These are phyloP conservation scores for Epichloe typhina DNA, from an alignment of 2,329 filamentous ascomycete genomes.

Conservation along the genomic window DNA sequence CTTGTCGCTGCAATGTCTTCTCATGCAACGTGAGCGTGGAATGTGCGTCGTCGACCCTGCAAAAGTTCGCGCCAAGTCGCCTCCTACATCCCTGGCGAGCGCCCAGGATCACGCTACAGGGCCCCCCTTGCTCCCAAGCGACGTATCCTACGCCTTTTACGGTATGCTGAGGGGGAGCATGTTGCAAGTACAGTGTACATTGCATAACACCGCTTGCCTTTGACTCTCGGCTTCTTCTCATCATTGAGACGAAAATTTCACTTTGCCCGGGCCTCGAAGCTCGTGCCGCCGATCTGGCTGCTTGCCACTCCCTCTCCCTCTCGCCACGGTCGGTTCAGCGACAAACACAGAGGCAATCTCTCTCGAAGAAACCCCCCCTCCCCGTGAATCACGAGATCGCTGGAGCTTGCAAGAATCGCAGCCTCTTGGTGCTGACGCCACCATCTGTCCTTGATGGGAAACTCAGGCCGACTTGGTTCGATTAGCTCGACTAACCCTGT, in stretches of 20 bases:
- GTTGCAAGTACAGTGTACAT: not conserved
- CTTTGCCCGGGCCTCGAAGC: not conserved
- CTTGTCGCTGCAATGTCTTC: not conserved
- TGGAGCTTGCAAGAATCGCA: not conserved
- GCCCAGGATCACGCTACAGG: conserved; percentile 3
- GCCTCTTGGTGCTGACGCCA: not conserved
- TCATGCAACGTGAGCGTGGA: not conserved
- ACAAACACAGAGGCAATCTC: not conserved
- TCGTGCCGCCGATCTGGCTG: not conserved
- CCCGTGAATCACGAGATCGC: not conserved
- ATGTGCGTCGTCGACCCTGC: conserved; percentile 4
- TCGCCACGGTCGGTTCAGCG: too few species aligned
- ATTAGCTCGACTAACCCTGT: not conserved
- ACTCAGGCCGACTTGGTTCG: not conserved
- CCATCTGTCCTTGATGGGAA: not conserved
- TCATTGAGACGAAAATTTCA: not conserved
- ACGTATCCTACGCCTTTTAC: conserved; percentile 1
- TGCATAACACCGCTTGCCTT: too few species aligned
- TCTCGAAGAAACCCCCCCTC: not conserved
- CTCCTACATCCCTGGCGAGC: conserved; percentile 1
- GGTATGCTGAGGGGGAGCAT: not conserved
- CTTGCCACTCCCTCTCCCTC: not conserved
- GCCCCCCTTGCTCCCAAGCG: conserved; percentile 1
- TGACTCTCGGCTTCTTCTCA: not conserved
- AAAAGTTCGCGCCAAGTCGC: conserved; percentile 7